These are phyloP conservation scores for Tuber indicum DNA, from an alignment of 495 filamentous ascomycete species.

Conservation along the genomic window DNA sequence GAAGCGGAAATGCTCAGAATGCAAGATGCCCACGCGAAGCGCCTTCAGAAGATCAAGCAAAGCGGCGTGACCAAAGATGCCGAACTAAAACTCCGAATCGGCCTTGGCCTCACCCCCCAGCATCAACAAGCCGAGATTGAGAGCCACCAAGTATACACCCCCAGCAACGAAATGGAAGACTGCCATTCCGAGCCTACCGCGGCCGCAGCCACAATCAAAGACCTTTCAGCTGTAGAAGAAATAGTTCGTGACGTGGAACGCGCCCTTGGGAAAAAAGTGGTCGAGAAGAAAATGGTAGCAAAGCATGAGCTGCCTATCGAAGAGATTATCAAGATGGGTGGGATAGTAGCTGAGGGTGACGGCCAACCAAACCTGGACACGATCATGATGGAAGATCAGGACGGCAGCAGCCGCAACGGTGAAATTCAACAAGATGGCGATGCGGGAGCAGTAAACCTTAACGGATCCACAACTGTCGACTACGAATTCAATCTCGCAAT, in stretches of 20 bases:
- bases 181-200: slow-evolving; percentile 63
- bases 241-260: slow-evolving; percentile 31
- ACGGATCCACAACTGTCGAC: neutral
- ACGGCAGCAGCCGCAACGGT: neutral
- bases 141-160: neutral
- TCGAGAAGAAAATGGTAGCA: slow-evolving; percentile 26
- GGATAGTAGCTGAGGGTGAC: slow-evolving; percentile 30
- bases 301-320: slow-evolving; percentile 31
- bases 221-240: slow-evolving; percentile 59
- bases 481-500: slow-evolving; percentile 1
- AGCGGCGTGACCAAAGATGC: slow-evolving; percentile 58
- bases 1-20: slow-evolving; percentile 74
- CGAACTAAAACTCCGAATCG: slow-evolving; percentile 56
- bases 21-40: slow-evolving; percentile 66
- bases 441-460: neutral
- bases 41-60: slow-evolving; percentile 65
- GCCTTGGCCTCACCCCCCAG: slow-evolving; percentile 11
- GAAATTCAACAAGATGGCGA: neutral
- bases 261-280: slow-evolving; percentile 33
- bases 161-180: slow-evolving; percentile 8
- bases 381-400: slow-evolving; percentile 16
- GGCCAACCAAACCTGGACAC: slow-evolving; percentile 19
- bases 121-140: neutral
- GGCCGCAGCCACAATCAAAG: slow-evolving; percentile 89
- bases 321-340: slow-evolving; percentile 36